phyloP scores from a whole-genome alignment of 2,329 filamentous ascomycete genomes.

The Fusarium sp. region DNA sequence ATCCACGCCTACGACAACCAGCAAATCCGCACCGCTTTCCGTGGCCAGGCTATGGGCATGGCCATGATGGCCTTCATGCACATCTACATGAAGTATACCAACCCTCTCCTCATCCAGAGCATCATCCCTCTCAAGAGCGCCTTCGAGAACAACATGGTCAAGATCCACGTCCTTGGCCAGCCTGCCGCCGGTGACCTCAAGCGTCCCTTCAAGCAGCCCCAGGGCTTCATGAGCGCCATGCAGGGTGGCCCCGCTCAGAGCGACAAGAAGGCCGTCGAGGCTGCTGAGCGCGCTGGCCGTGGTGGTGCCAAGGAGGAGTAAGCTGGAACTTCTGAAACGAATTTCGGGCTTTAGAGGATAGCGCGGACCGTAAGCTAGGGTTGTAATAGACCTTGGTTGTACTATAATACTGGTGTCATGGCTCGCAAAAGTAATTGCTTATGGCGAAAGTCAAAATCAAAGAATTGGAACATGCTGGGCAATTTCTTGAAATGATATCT shows the following conservation, averaged over 20 bases:
- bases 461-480: background rate
- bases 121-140: conserved; percentile 97
- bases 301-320: conserved; percentile 79
- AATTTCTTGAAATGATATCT: background rate
- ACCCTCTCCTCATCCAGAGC: conserved; percentile 97
- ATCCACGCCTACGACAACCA: conserved; percentile 91
- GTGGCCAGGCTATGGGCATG: conserved; percentile 92
- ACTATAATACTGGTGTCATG: conserved; percentile 24
- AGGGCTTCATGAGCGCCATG: conserved; percentile 83
- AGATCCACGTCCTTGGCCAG: conserved; percentile 91
- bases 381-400: conserved; percentile 27
- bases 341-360: background rate
- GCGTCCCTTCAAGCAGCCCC: conserved; percentile 89
- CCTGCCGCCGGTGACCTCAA: conserved; percentile 90
- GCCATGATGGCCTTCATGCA: conserved; percentile 99
- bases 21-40: conserved; percentile 86
- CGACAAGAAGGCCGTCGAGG: conserved; percentile 88
- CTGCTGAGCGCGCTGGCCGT: conserved; percentile 76
- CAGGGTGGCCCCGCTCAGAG: conserved; percentile 80
- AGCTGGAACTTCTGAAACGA: conserved; percentile 22
- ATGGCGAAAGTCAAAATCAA: background rate
- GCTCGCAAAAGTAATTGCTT: conserved; percentile 17
- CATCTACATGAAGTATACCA: conserved; percentile 99
- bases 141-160: conserved; percentile 93
- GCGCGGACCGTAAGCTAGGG: conserved; percentile 10